Base-by-base conservation (phyloP, 75 land plant species). In the Sequoia sempervirens region DNA sequence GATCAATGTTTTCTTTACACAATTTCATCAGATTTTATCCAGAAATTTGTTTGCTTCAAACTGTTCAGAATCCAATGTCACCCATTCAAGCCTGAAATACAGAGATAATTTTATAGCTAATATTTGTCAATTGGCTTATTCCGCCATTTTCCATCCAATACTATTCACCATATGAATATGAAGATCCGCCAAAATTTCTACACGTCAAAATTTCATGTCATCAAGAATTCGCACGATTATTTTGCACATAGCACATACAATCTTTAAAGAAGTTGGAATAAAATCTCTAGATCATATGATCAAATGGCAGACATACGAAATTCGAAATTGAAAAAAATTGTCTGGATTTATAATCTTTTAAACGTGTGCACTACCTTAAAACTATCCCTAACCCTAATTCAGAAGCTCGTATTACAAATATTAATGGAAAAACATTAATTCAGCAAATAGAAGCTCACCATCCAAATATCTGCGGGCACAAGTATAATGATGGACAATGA, bases 401-500 rank as follows among this genome's bases (percentile, higher is more conserved):
- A 23, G 66, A 61, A 28, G 66, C 34, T 17, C 41, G 6, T 18
- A 70, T 20, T 38, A 54, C 13, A 69, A 28, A 47, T 2, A 52
- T 58, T 18, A 53, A 4, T 34, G 28, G 18, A 83, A 34, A 80
- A 81, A 70, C 3, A 23, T 6, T 0, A 2, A 32, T 15, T 36
- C 47, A 20, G 81, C 75, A 38, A 26, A 56, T 2, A 26, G 30
- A 54, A 75, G 84, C 87, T 82, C 89, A 97, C 99, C 81, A 93
- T 93, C 99, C 99, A 97, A 56, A 97, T 96, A 83, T 97, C 99
- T 36, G 99, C 99, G 23, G 99, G 99, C 72, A 97, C 98, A 84
- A 97, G 95, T 79, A 96, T 90, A 90, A 97, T 93, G 86, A 97
- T 93, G 64, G 98, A 93, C 75, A 97, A 89, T 76, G 99, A 93